Evolutionary conservation across 345 rosid species (phyloP).

Genomic region (Aquilaria malaccensis): DNA sequence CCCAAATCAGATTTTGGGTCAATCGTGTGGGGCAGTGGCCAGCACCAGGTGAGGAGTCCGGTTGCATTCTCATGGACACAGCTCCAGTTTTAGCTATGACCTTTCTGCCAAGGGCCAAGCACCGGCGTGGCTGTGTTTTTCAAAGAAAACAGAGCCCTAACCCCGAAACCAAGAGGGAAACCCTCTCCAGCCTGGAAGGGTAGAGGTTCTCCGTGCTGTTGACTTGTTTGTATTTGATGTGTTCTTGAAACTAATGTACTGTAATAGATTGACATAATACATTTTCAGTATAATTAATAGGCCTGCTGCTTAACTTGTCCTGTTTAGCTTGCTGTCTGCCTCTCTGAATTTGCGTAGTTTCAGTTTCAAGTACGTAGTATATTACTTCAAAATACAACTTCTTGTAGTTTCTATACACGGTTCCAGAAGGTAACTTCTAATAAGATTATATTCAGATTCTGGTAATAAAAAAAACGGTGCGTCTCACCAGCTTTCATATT

Average conservation of each 20-base stretch:
- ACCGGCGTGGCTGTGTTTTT: no score
- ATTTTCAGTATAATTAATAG: background rate
- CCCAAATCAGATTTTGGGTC: constrained; percentile 56
- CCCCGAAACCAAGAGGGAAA: background rate
- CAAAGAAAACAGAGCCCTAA: background rate
- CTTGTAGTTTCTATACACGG: no score
- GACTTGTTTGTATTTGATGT: background rate
- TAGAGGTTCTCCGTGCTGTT: background rate
- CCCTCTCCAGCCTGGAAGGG: background rate
- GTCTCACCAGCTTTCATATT: no score
- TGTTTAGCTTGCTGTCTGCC: no score
- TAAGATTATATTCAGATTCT: no score
- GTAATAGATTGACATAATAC: constrained; percentile 6
- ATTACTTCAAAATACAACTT: no score
- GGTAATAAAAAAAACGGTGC: no score
- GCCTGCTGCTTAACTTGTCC: background rate
- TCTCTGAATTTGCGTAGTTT: no score
- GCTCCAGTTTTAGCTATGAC: background rate
- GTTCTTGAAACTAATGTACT: background rate
- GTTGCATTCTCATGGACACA: constrained; percentile 67
- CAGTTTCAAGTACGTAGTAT: no score
- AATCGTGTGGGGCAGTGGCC: constrained; percentile 59
- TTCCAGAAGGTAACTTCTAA: no score
- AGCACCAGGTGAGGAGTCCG: constrained; percentile 74
- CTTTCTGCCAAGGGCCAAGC: background rate